Base-by-base conservation (phyloP, 768 basidiomycete genomes). In the Pisolithus marmoratus region DNA sequence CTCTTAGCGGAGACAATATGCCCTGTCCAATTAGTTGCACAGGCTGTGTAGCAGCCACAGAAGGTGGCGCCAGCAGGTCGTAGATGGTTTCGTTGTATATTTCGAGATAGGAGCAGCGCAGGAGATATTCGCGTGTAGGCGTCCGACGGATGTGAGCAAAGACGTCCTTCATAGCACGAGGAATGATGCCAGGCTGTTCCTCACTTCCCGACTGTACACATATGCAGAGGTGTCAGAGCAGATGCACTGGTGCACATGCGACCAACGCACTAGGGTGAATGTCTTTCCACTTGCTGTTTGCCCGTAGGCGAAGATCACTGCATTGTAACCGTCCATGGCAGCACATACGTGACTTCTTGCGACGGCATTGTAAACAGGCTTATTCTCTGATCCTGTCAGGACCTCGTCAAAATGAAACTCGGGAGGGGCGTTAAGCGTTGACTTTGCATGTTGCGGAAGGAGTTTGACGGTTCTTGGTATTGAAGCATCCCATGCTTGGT, bases 271-370 rank as follows among this genome's bases (percentile, higher is more conserved):
- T 19, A 84, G 72, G 2, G 84, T 86, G 59, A 83, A 83, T 0
- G 86, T 87, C 70, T 87, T 88, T 47, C 86, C 86, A 29, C 79
- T 81, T 5, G 84, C 85, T 0, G 96, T 98, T 66, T 98, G 95
- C 8, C 89, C 88, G 49, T 90, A 89, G 0, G 96, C 95, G 60
- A 99, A 99, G 38, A 97, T 81, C 56, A 98, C 90, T 8, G 94
- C 82, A 67, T 98, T 97, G 76, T 83, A 98, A 17, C 96, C 96
- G 47, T 92, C 90, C 93, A 98, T 96, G 9, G 94, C 92, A 4
- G 94, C 90, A 51, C 80, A 82, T 1, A 91, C 89, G 61, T 92
- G 90, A 3, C 82, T 84, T 12, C 81, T 79, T 2, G 86, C 90
- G 15, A 87, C 83, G 4, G 84, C 79, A 38, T 77, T 81, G 64